Evolutionary conservation across 2,329 filamentous ascomycete species (phyloP).

Genomic region (Phyllosticta citrichinensis): DNA sequence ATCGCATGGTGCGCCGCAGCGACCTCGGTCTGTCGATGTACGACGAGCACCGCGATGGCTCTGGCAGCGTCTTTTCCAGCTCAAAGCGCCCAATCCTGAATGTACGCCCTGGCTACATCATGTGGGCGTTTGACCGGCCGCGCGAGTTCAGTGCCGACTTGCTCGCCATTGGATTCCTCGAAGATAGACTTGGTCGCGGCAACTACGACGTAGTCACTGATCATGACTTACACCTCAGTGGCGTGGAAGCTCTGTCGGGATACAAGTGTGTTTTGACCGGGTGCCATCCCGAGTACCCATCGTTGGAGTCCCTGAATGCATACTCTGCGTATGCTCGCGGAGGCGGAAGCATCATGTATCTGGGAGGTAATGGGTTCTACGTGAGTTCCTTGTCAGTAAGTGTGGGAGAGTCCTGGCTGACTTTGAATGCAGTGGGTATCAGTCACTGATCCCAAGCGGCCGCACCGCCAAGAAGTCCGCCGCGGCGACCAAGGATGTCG

Average conservation of each 20-base stretch:
- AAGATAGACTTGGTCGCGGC: constrained; percentile 18
- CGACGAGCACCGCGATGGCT: constrained; percentile 29
- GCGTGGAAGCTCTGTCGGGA: constrained; percentile 12
- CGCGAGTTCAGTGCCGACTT: constrained; percentile 29
- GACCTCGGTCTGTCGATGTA: constrained; percentile 32
- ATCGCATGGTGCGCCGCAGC: constrained; percentile 20
- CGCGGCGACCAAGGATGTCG: constrained; percentile 26
- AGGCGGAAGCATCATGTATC: constrained; percentile 29
- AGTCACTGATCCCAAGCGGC: constrained; percentile 14
- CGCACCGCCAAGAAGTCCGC: constrained; percentile 27
- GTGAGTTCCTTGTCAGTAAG: background rate
- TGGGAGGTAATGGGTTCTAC: constrained; percentile 32
- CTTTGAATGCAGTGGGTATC: constrained; percentile 16
- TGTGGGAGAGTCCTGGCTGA: background rate
- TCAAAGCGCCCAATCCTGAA: constrained; percentile 29
- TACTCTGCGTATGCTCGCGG: constrained; percentile 20
- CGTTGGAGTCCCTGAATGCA: constrained; percentile 18
- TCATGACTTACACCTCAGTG: constrained; percentile 24
- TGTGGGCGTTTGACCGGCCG: constrained; percentile 27
- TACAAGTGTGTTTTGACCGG: constrained; percentile 22
- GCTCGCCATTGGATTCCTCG: constrained; percentile 27
- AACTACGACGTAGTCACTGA: constrained; percentile 30
- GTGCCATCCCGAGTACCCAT: constrained; percentile 28
- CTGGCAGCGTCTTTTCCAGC: constrained; percentile 23
- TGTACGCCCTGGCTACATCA: constrained; percentile 26